These are phyloP conservation scores for Pseudevernia furfuracea DNA, from an alignment of 495 filamentous ascomycete genomes.

Conservation along the genomic window DNA sequence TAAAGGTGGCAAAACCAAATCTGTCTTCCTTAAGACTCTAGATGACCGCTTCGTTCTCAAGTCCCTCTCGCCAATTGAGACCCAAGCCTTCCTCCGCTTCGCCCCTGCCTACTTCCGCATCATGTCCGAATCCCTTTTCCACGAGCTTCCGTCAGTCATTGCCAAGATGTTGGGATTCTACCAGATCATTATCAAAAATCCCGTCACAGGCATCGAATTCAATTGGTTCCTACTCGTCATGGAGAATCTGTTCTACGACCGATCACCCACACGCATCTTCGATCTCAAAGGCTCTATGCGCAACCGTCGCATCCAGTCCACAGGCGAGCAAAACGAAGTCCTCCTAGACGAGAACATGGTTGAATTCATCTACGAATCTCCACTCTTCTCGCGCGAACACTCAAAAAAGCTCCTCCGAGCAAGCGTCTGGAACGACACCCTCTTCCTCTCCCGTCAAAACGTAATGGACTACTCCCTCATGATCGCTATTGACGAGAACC, in stretches of 20 bases:
- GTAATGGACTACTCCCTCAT: conserved; percentile 99
- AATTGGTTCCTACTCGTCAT: conserved; percentile 91
- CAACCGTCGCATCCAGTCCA: conserved; percentile 90
- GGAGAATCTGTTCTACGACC: conserved; percentile 99
- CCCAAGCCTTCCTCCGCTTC: conserved; percentile 86
- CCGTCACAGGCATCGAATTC: conserved; percentile 83
- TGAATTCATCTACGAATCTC: conserved; percentile 96
- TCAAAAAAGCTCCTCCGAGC: conserved; percentile 79
- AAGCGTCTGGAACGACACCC: conserved; percentile 89
- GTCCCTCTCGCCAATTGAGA: conserved; percentile 81
- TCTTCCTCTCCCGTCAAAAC: conserved; percentile 84
- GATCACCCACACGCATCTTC: conserved; percentile 84
- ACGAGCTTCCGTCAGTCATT: conserved; percentile 92
- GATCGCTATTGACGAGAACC: conserved; percentile 88
- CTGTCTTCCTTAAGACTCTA: conserved; percentile 93
- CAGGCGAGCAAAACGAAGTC: conserved; percentile 91
- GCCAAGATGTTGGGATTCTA: conserved; percentile 99
- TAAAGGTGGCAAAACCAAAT: conserved; percentile 96
- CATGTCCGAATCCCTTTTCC: conserved; percentile 92
- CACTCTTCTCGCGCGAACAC: conserved; percentile 88
- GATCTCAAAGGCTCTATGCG: conserved; percentile 98
- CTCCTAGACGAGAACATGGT: conserved; percentile 99
- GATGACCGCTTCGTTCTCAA: conserved; percentile 92
- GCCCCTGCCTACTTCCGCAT: conserved; percentile 95
- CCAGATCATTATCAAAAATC: conserved; percentile 93